Percentiles rank a stretch among this genome's conserved stretches.
phyloP scores from a whole-genome alignment of 306 rosid genomes.

The Cucurbita pepo region DNA sequence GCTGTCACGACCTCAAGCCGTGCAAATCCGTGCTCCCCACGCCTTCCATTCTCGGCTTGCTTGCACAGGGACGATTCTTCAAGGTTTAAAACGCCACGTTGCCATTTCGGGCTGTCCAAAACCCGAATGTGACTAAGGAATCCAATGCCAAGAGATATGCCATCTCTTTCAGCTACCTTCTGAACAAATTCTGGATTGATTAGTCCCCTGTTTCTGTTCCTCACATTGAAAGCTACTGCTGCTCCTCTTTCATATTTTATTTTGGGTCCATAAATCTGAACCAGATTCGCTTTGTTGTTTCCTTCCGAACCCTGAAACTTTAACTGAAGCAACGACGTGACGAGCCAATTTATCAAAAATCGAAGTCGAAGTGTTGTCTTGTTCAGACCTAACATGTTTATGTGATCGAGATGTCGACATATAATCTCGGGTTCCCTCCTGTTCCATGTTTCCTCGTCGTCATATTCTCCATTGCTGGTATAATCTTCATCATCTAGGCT shows the following conservation, averaged over 20 bases:
- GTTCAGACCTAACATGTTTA: constrained; percentile 79
- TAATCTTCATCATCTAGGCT: constrained; percentile 70
- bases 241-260: constrained; percentile 96
- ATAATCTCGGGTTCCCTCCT: constrained; percentile 62
- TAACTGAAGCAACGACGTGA: constrained; percentile 73
- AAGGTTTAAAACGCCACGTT: constrained; percentile 24
- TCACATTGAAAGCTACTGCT: constrained; percentile 83
- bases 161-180: constrained; percentile 87
- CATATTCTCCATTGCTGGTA: constrained; percentile 63
- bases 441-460: constrained; percentile 41
- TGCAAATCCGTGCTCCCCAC: constrained; percentile 47
- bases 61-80: constrained; percentile 19
- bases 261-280: constrained; percentile 84
- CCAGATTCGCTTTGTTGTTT: constrained; percentile 34
- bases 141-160: constrained; percentile 79
- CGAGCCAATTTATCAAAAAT: constrained; percentile 84
- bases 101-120: constrained; percentile 44
- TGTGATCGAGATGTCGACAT: constrained; percentile 69
- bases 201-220: constrained; percentile 48
- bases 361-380: constrained; percentile 81
- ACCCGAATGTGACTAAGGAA: constrained; percentile 67
- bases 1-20: constrained; percentile 92
- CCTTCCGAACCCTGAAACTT: constrained; percentile 44
- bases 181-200: constrained; percentile 82
- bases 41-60: constrained; percentile 63